Percentiles rank a stretch among this genome's conserved stretches.
Evolutionary conservation across 768 basidiomycete genomes (phyloP).

Genomic region (Lentinula guzmanii): DNA sequence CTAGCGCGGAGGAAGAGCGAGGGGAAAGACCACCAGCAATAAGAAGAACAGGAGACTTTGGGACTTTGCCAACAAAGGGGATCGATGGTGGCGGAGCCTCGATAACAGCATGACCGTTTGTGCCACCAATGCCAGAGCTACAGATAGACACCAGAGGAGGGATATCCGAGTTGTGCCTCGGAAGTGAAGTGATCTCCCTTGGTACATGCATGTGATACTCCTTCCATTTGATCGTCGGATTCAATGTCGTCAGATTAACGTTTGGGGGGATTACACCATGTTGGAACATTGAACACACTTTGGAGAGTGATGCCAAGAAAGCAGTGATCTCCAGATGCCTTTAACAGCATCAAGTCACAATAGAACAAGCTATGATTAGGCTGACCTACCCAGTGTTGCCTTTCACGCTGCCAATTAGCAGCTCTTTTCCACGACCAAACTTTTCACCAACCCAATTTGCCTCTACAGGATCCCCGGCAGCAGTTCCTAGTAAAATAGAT

Average conservation of each 20-base stretch:
- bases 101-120: slow-evolving; percentile 34
- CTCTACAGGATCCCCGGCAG: slow-evolving; percentile 44
- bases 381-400: slow-evolving; percentile 37
- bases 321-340: slow-evolving; percentile 36
- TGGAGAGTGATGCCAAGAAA: slow-evolving; percentile 38
- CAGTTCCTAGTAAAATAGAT: slow-evolving; percentile 22
- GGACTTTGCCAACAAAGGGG: not conserved
- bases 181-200: slow-evolving; percentile 19
- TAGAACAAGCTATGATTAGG: not conserved
- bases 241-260: slow-evolving; percentile 26
- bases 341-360: not conserved
- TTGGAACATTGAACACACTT: slow-evolving; percentile 34
- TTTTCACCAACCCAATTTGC: slow-evolving; percentile 35
- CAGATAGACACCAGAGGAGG: slow-evolving; percentile 31
- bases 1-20: slow-evolving; percentile 15
- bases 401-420: slow-evolving; percentile 37
- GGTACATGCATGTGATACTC: slow-evolving; percentile 30
- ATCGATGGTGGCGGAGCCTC: slow-evolving; percentile 22
- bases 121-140: slow-evolving; percentile 39
- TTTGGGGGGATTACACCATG: slow-evolving; percentile 31
- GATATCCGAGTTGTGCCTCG: slow-evolving; percentile 10
- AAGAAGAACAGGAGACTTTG: slow-evolving; percentile 19
- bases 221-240: slow-evolving; percentile 34
- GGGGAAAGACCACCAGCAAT: slow-evolving; percentile 32
- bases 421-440: slow-evolving; percentile 12